Evolutionary conservation across 2,329 filamentous ascomycete genomes (phyloP), one percentile per base, ranked within the genome.

Genomic region (Talaromyces sp.): DNA sequence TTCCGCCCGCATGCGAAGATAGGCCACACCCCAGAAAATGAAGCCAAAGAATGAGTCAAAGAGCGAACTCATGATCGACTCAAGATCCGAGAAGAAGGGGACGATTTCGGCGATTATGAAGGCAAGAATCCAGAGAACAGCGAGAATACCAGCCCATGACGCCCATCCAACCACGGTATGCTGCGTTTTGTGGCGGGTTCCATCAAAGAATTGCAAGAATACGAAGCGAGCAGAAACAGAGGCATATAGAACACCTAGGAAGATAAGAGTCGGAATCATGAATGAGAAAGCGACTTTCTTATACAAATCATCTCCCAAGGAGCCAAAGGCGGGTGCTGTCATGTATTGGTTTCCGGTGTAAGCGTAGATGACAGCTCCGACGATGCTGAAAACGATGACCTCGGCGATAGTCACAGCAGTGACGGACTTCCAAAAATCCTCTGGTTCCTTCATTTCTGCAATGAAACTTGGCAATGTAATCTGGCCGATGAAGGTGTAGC

Each of bases 381-480:
- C 91, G 52, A 95, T 79, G 73, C 89, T 90, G 79, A 97, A 97
- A 19, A 96, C 84, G 66, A 97, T 85, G 64, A 97, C 86, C 73
- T 97, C 93, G 63, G 90, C 90, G 69, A 96, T 90, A 11, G 93
- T 97, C 67, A 96, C 93, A 1, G 89, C 90, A 87, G 92, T 97
- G 1, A 97, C 86, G 2, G 93, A 92, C 79, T 97, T 97, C 71
- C 92, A 92, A 74, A 97, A 97, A 70, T 97, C 93, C 65, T 86
- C 88, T 1, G 84, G 87, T 56, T 87, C 82, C 73, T 85, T 90
- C 93, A 97, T 97, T 78, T 97, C 93, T 3, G 93, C 93, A 69
- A 97, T 97, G 81, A 97, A 97, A 70, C 90, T 94, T 0, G 93
- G 93, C 14, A 97, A 84, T 0, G 93, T 97, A 72, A 97, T 96